Conservation (phyloP, 805 yeast genomes). For the Metschnikowia aberdeeniae region DNA sequence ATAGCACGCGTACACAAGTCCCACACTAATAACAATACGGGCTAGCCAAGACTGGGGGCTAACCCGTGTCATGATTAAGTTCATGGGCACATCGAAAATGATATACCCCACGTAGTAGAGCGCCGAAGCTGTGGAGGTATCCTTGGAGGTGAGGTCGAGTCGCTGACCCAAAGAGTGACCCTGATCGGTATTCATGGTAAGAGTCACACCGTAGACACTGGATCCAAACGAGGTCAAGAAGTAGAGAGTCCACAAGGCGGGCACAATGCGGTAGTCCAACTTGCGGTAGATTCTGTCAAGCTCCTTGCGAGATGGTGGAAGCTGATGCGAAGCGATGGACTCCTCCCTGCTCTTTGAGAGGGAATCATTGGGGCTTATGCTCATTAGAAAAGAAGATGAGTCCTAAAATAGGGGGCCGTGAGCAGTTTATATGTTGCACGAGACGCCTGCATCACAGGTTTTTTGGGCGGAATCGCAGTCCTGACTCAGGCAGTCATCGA, state of each 20-base stretch:
- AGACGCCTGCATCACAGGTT: neutral
- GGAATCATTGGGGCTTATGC: neutral
- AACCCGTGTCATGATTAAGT: constrained; percentile 73
- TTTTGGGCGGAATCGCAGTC: constrained; percentile 12
- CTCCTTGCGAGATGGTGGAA: constrained; percentile 13
- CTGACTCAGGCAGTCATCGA: constrained; percentile 17
- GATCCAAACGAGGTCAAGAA: constrained; percentile 77
- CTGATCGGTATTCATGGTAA: constrained; percentile 66
- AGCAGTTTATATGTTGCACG: neutral
- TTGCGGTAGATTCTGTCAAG: constrained; percentile 56
- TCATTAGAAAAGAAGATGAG: neutral
- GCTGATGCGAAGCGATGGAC: constrained; percentile 4
- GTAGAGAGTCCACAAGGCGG: constrained; percentile 77
- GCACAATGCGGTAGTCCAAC: constrained; percentile 68
- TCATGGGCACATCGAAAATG: constrained; percentile 85
- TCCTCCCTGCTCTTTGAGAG: constrained; percentile 10
- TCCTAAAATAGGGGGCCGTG: neutral
- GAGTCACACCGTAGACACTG: constrained; percentile 70
- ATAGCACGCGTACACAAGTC: constrained; percentile 73
- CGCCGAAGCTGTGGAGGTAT: constrained; percentile 72
- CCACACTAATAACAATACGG: constrained; percentile 72
- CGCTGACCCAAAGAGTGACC: constrained; percentile 59
- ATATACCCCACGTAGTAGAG: constrained; percentile 80
- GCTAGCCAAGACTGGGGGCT: constrained; percentile 85
- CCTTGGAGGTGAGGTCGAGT: constrained; percentile 49